Evolutionary conservation across 2,329 filamentous ascomycete species (phyloP), one percentile per base, ranked within the genome.

Genomic region (Lachnellula cervina): DNA sequence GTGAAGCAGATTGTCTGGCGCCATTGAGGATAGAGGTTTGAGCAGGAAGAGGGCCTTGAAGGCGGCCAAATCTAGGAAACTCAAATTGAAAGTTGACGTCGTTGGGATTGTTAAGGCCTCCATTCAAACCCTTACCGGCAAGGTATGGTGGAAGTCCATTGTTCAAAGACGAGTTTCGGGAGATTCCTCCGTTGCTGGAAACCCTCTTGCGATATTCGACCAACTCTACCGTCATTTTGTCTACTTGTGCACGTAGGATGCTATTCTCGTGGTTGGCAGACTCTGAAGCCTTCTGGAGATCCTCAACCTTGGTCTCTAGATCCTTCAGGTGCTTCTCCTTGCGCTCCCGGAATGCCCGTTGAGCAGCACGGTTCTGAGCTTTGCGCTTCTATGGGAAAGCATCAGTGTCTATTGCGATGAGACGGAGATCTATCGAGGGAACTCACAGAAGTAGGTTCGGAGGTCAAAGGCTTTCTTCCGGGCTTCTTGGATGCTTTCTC

Each of bases 401-500:
- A 58, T 67, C 52, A 67, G 61, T 51, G 45, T 34, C 57, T 51
- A 48, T 54, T 58, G 46, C 49, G 51, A 55, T 25, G 62, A 49
- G 34, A 44, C 40, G 63, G 71, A 64, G 71, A 69, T 60, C 25
- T 52, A 34, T 32, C 52, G 54, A 19, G 45, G 58, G 54, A 55
- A 83, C 92, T 77, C 85, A 97, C 93, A 64, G 92, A 94, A 64
- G 89, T 97, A 23, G 94, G 94, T 73, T 97, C 94, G 21, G 90
- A 95, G 48, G 90, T 97, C 67, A 97, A 79, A 19, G 93, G 94
- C 78, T 99, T 99, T 61, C 94, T 84, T 50, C 94, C 94, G 4
- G 94, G 93, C 76, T 97, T 99, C 83, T 97, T 97, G 23, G 90
- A 84, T 44, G 86, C 80, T 74, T 94, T 96, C 45, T 92, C 90